Conservation (phyloP, 1,284 basidiomycete species). For the Cerioporus squamosus region DNA sequence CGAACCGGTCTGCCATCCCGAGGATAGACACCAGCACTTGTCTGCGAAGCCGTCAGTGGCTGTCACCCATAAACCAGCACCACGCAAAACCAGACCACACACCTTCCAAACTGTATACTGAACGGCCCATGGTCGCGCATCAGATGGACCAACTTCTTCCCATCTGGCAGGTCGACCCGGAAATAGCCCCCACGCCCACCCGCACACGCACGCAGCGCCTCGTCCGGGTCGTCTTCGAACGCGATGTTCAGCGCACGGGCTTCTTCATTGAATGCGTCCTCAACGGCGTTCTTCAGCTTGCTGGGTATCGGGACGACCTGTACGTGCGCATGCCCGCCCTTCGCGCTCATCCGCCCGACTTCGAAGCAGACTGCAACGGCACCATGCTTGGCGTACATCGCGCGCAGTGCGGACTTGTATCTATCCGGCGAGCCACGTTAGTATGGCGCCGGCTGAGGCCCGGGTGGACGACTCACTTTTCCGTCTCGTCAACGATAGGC, state of each 20-base stretch:
- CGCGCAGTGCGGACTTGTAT: conserved; percentile 78
- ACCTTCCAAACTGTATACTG: conserved; percentile 93
- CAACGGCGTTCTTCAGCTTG: conserved; percentile 63
- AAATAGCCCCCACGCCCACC: conserved; percentile 77
- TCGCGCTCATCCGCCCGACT: conserved; percentile 80
- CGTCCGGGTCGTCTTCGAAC: conserved; percentile 63
- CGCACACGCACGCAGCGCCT: conserved; percentile 59
- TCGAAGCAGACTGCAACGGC: conserved; percentile 83
- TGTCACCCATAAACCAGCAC: no score
- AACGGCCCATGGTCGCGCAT: conserved; percentile 81
- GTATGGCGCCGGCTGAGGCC: background rate
- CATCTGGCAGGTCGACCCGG: conserved; percentile 87
- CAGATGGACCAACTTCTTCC: conserved; percentile 84
- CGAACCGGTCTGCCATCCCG: conserved; percentile 74
- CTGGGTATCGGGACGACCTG: conserved; percentile 85
- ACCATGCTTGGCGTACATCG: conserved; percentile 73
- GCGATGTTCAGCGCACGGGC: conserved; percentile 71
- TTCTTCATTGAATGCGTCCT: conserved; percentile 70
- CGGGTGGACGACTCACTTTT: conserved; percentile 49
- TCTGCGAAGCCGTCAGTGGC: conserved; percentile 43
- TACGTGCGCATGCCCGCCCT: conserved; percentile 94
- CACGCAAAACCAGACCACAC: conserved; percentile 10
- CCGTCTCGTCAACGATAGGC: conserved; percentile 81
- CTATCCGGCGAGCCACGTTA: conserved; percentile 38
- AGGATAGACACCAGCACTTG: conserved; percentile 79